Evolutionary conservation across 345 rosid genomes (phyloP), one percentile per base, ranked within the genome.

Genomic region (Acer negundo): DNA sequence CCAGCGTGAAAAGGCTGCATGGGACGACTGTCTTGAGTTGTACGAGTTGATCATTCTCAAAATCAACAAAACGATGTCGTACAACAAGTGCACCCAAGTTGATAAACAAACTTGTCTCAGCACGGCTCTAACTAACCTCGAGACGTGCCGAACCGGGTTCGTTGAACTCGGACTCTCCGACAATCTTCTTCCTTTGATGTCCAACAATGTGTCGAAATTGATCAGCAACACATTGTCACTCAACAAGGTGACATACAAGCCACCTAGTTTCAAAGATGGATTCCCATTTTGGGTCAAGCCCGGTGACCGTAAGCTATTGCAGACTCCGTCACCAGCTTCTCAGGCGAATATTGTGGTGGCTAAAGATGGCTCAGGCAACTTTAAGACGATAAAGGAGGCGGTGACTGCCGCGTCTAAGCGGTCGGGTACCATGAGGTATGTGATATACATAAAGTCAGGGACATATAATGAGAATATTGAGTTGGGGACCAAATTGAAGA

Each of bases 31-130:
- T 77, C 24, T 90, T 15, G 65, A 76, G 42, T 87, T 93, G 77
- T 93, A 91, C 23, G 86, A 90, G 53, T 53, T 77, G 12, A 84
- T 89, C 38, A 73, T 84, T 65, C 80, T 55, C 17, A 86, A 87
- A 11, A 86, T 96, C 74, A 94, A 92, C 84, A 74, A 82, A 69
- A 90, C 99, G 1, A 53, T 86, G 1, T 83, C 31, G 75, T 44
- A 79, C 26, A 90, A 82, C 23, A 90, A 82, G 35, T 87, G 94
- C 86, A 85, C 91, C 68, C 81, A 87, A 61, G 82, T 79, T 53
- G 99, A 94, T 44, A 67, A 87, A 0, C 97, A 94, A 67, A 93
- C 99, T 23, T 96, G 99, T 98, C 94, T 96, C 69, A 94, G 99
- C 81, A 77, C 95, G 0, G 97, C 99, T 49, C 84, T 96, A n/a